These are phyloP conservation scores for Magnolia kwangsiensis DNA, from an alignment of 164 flowering plant genomes.

Conservation along the genomic window DNA sequence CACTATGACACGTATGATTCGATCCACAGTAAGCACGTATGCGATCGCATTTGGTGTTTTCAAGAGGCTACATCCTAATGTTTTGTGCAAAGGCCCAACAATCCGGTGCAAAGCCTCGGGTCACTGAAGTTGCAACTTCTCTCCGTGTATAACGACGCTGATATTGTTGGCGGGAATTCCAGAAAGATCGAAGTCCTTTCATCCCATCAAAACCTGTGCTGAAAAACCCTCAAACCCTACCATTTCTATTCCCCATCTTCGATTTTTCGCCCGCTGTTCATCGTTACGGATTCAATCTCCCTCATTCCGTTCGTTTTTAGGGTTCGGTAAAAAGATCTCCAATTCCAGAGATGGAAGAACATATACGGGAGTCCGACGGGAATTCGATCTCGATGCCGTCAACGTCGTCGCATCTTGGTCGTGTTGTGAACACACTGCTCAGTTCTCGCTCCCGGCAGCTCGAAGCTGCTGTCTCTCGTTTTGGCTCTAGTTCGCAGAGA, in stretches of 20 bases:
- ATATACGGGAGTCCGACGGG: conserved; percentile 23
- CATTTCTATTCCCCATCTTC: no score
- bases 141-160: no score
- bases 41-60: no score
- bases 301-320: not conserved
- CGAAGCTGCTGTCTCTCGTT: conserved; percentile 45
- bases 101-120: no score
- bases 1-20: no score
- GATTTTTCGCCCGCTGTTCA: not conserved
- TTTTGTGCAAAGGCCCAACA: no score
- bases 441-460: conserved; percentile 52
- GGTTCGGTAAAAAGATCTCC: not conserved
- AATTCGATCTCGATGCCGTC: conserved; percentile 19
- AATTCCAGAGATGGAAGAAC: conserved; percentile 21
- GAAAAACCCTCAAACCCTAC: no score
- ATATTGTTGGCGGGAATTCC: not conserved
- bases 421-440: conserved; percentile 54
- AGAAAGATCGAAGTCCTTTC: not conserved
- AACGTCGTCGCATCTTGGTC: conserved; percentile 45
- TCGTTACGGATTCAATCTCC: not conserved
- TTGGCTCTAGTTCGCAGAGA: conserved; percentile 28
- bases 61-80: no score
- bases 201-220: no score
- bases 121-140: no score
- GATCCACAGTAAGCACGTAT: no score